Evolutionary conservation across 176 grass and related monocot species (phyloP).

Genomic region (Rhipidocladum racemiflorum): DNA sequence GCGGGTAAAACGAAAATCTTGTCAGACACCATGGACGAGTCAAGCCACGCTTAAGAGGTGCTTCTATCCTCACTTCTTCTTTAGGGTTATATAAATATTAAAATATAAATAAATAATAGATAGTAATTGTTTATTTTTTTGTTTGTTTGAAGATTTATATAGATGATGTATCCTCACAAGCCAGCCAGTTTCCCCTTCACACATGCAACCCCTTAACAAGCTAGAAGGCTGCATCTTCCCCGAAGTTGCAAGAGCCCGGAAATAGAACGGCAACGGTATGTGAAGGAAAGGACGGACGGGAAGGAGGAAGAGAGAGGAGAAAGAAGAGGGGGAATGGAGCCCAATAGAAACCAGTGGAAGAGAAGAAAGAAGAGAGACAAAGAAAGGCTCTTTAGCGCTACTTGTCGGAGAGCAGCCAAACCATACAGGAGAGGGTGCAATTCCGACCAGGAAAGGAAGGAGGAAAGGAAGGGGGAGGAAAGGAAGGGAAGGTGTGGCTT

Average conservation of each 20-base stretch:
- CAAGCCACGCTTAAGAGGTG: too few species aligned
- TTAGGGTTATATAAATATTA: too few species aligned
- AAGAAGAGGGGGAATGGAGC: conserved; percentile 10
- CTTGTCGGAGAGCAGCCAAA: background rate
- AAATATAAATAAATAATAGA: too few species aligned
- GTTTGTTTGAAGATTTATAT: too few species aligned
- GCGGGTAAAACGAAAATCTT: background rate
- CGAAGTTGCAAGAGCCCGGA: conserved; percentile 26
- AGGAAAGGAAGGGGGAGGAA: background rate
- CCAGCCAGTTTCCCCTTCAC: background rate
- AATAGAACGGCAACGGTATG: background rate
- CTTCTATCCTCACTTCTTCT: too few species aligned
- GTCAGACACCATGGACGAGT: too few species aligned
- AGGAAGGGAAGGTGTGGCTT: conserved; percentile 1
- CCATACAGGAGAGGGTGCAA: background rate
- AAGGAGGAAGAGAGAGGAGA: background rate
- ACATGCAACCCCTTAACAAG: background rate
- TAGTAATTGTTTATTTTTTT: too few species aligned
- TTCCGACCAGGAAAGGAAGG: background rate
- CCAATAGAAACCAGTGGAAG: background rate
- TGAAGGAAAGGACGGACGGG: conserved; percentile 1
- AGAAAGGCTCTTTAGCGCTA: background rate
- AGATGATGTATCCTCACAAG: too few species aligned
- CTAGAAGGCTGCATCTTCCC: background rate
- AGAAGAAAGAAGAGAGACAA: background rate